A percentile compares a stretch with the other conserved stretches of the same genome.
phyloP scores from a whole-genome alignment of 2,329 filamentous ascomycete genomes.

The Lomentospora prolificans region DNA sequence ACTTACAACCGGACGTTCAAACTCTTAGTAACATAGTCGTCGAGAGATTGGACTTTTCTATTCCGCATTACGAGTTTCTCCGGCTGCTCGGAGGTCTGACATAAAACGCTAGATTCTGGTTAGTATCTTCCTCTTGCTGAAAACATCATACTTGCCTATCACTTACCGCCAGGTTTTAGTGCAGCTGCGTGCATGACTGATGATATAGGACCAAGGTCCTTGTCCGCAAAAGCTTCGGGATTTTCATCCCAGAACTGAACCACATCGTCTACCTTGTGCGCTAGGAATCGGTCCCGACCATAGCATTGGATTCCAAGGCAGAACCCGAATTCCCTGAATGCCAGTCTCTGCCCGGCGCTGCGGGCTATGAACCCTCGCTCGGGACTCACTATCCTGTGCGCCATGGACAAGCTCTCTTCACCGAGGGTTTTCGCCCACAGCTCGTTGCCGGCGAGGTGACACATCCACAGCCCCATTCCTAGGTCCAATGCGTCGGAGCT shows the following conservation, averaged over 20 bases:
- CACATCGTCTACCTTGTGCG: constrained; percentile 17
- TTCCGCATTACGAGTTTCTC: background rate
- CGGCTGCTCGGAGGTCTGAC: background rate
- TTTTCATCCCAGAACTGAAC: constrained; percentile 24
- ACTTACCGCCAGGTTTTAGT: constrained; percentile 44
- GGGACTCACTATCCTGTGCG: constrained; percentile 15
- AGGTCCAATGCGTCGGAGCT: constrained; percentile 44
- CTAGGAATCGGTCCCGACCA: constrained; percentile 22
- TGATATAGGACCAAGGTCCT: constrained; percentile 42
- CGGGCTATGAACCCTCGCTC: constrained; percentile 15
- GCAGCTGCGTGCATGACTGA: constrained; percentile 48
- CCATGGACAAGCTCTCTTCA: constrained; percentile 18
- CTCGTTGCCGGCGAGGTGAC: constrained; percentile 38
- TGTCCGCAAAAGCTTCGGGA: constrained; percentile 19
- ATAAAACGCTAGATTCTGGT: background rate
- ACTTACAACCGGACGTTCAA: no score
- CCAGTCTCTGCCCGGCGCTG: constrained; percentile 24
- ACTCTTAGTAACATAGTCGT: no score
- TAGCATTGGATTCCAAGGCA: constrained; percentile 36
- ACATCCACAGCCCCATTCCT: constrained; percentile 50
- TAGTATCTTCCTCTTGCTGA: background rate
- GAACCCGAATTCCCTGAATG: constrained; percentile 46
- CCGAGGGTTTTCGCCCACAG: constrained; percentile 34
- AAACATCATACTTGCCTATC: no score
- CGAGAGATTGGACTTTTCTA: no score